phyloP scores from a whole-genome alignment of 805 yeast genomes.

The Kodamaea leandrae region DNA sequence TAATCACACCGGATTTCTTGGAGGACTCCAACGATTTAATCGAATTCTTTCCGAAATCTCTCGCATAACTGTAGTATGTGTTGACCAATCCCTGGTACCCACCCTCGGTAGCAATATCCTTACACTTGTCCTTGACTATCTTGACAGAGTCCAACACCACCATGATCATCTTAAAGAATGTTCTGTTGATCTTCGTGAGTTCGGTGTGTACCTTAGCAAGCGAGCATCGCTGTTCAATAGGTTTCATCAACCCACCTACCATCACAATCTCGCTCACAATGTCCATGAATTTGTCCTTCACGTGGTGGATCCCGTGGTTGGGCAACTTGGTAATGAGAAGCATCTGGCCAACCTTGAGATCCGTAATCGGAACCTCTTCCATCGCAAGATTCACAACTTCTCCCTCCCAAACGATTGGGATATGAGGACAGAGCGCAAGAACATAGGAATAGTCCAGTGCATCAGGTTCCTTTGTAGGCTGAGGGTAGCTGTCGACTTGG shows the following conservation, averaged over 20 bases:
- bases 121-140: slow-evolving; percentile 51
- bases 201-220: slow-evolving; percentile 71
- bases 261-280: slow-evolving; percentile 54
- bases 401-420: slow-evolving; percentile 92
- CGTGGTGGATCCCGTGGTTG: slow-evolving; percentile 48
- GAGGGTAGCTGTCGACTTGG: too few species aligned
- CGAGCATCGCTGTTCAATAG: slow-evolving; percentile 67
- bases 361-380: slow-evolving; percentile 47
- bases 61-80: slow-evolving; percentile 68
- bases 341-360: slow-evolving; percentile 65
- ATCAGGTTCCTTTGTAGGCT: slow-evolving; percentile 14
- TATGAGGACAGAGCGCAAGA: slow-evolving; percentile 70
- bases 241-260: slow-evolving; percentile 30
- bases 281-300: slow-evolving; percentile 55
- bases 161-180: slow-evolving; percentile 65
- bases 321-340: slow-evolving; percentile 72
- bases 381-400: slow-evolving; percentile 56
- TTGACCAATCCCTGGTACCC: slow-evolving; percentile 75
- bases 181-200: slow-evolving; percentile 59
- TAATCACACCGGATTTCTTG: slow-evolving; percentile 64
- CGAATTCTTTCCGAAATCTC: slow-evolving; percentile 78
- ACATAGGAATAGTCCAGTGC: slow-evolving; percentile 56
- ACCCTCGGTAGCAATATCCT: slow-evolving; percentile 47
- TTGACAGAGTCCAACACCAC: slow-evolving; percentile 61
- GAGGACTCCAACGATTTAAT: slow-evolving; percentile 61